phyloP scores from a whole-genome alignment of 495 filamentous ascomycete species.

The Geopyxis carbonaria region DNA sequence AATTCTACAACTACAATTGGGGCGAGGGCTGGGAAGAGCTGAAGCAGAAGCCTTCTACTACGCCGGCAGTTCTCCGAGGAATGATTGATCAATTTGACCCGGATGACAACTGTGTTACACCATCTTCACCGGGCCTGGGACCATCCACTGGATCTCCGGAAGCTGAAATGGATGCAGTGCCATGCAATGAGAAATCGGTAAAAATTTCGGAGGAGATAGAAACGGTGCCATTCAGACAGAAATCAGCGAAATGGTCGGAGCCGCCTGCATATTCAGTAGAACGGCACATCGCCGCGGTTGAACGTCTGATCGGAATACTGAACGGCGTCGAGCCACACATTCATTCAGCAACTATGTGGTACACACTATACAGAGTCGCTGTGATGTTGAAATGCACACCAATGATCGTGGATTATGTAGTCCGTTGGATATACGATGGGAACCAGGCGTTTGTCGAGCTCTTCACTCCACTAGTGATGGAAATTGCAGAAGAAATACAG shows the following conservation, averaged over 20 bases:
- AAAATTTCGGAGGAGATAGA: constrained; percentile 1
- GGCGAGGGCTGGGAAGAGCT: not conserved
- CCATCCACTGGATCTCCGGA: no score
- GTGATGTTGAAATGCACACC: constrained; percentile 10
- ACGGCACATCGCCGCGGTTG: constrained; percentile 16
- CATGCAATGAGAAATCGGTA: not conserved
- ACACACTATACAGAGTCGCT: constrained; percentile 17
- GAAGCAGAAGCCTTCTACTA: no score
- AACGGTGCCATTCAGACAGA: not conserved
- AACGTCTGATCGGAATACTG: constrained; percentile 17
- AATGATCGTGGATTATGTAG: constrained; percentile 26
- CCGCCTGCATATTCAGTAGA: constrained; percentile 11
- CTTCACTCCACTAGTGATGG: constrained; percentile 32
- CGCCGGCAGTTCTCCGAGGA: no score
- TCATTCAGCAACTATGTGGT: constrained; percentile 20
- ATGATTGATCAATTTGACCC: no score
- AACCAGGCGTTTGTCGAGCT: constrained; percentile 34
- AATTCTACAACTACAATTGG: not conserved
- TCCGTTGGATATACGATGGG: constrained; percentile 32
- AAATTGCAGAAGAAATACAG: constrained; percentile 31
- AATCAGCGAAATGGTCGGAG: not conserved
- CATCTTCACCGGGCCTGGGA: no score
- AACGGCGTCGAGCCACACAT: constrained; percentile 19
- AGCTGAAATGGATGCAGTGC: no score
- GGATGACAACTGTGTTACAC: no score